These are phyloP conservation scores for Moringa oleifera DNA, from an alignment of 345 rosid species.

Conservation along the genomic window DNA sequence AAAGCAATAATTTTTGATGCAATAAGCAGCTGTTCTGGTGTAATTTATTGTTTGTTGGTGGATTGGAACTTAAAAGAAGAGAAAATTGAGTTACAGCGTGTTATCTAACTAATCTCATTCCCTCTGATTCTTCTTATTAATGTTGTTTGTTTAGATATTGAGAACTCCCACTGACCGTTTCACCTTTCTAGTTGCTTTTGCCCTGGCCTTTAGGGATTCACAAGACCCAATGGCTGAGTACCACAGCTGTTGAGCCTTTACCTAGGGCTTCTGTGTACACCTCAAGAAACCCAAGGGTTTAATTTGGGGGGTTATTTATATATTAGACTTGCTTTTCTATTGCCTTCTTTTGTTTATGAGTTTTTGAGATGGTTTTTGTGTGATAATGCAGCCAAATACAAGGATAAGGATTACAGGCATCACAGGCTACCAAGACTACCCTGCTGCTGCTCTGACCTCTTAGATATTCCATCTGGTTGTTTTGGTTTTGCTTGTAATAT, in stretches of 20 bases:
- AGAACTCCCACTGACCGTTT: background rate
- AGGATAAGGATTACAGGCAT: slow-evolving; percentile 78
- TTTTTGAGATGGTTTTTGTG: slow-evolving; percentile 1
- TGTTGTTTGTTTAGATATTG: background rate
- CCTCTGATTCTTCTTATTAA: background rate
- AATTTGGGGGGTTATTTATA: background rate
- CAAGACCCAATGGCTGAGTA: background rate
- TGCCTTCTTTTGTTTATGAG: background rate
- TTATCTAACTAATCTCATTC: background rate
- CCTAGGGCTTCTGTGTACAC: background rate
- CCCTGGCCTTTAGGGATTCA: background rate
- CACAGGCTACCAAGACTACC: slow-evolving; percentile 73
- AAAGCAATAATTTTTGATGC: no score
- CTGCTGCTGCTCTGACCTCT: slow-evolving; percentile 48
- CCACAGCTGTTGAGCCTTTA: slow-evolving; percentile 3
- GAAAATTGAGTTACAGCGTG: no score
- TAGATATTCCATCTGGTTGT: background rate
- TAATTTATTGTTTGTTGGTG: background rate
- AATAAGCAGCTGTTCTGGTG: no score
- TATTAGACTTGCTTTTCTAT: background rate
- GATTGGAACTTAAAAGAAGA: no score
- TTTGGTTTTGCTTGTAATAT: background rate
- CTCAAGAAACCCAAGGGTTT: background rate
- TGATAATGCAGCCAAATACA: slow-evolving; percentile 71
- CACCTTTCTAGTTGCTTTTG: background rate